These are phyloP conservation scores for Aspergillus sp. DNA, from an alignment of 2,329 filamentous ascomycete species.

Conservation along the genomic window DNA sequence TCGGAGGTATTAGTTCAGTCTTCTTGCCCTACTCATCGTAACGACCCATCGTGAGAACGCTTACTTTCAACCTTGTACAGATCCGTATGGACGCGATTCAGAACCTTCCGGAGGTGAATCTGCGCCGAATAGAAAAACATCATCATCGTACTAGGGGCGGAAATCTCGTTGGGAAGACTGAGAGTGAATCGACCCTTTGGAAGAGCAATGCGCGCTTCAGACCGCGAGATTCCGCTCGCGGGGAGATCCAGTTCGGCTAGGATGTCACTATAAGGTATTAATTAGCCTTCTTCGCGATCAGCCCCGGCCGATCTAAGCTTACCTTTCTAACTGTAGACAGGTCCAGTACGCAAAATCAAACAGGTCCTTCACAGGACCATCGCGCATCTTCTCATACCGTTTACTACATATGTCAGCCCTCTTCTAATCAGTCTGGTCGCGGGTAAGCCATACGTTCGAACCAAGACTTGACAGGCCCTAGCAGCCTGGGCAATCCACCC, in stretches of 20 bases:
- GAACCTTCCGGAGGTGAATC: constrained; percentile 57
- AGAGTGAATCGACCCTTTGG: constrained; percentile 39
- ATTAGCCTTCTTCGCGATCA: neutral
- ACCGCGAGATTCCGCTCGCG: constrained; percentile 58
- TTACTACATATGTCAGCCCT: constrained; percentile 21
- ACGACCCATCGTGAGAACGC: constrained; percentile 7
- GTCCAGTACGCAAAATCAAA: constrained; percentile 85
- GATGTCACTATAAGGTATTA: constrained; percentile 67
- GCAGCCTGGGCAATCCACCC: constrained; percentile 64
- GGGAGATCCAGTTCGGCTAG: constrained; percentile 77
- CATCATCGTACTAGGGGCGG: constrained; percentile 39
- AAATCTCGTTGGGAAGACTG: constrained; percentile 30
- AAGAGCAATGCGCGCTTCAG: constrained; percentile 48
- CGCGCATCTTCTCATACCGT: constrained; percentile 33
- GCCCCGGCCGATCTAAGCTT: constrained; percentile 18
- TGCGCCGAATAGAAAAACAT: constrained; percentile 62
- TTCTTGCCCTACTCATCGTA: neutral
- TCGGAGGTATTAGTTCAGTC: constrained; percentile 2
- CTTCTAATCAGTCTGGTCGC: neutral
- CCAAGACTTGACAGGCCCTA: constrained; percentile 65
- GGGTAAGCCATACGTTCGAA: constrained; percentile 59
- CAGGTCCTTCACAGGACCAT: constrained; percentile 54
- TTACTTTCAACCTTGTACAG: constrained; percentile 49
- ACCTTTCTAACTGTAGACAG: constrained; percentile 89
- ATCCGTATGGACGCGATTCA: constrained; percentile 56